These are phyloP conservation scores for Suhomyces kunorum DNA, from an alignment of 1,139 yeast species.

Conservation along the genomic window DNA sequence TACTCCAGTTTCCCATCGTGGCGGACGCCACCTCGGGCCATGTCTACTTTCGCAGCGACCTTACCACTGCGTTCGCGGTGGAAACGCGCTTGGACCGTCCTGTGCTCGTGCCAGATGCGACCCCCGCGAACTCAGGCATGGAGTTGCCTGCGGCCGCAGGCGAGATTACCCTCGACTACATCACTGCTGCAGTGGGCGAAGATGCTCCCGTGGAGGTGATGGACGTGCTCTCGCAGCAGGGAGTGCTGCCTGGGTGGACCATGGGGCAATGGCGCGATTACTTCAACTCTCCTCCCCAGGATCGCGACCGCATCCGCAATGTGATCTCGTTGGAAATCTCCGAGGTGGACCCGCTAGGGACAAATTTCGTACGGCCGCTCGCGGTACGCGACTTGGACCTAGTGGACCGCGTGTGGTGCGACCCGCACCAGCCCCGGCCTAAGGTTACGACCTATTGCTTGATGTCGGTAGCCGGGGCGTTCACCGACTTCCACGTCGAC, in stretches of 20 bases:
- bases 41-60: slow-evolving; percentile 8
- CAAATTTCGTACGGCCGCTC: slow-evolving; percentile 57
- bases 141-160: slow-evolving; percentile 34
- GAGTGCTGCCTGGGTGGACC: slow-evolving; percentile 63
- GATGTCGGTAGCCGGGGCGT: slow-evolving; percentile 81
- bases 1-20: slow-evolving; percentile 27
- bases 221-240: slow-evolving; percentile 85
- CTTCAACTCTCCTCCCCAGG: slow-evolving; percentile 45
- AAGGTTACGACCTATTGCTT: slow-evolving; percentile 81
- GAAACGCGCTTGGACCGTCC: slow-evolving; percentile 28
- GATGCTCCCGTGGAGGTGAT: slow-evolving; percentile 74
- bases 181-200: slow-evolving; percentile 62
- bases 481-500: slow-evolving; percentile 88
- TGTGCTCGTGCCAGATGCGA: slow-evolving; percentile 35
- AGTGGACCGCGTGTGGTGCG: slow-evolving; percentile 67
- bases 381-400: slow-evolving; percentile 70
- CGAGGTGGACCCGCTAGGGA: slow-evolving; percentile 51
- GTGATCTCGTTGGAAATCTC: slow-evolving; percentile 83
- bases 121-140: slow-evolving; percentile 36
- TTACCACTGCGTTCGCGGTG: slow-evolving; percentile 42
- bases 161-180: slow-evolving; percentile 53
- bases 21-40: slow-evolving; percentile 13
- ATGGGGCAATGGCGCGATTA: slow-evolving; percentile 76
- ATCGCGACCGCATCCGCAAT: slow-evolving; percentile 69
- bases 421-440: slow-evolving; percentile 44